Base-by-base conservation (phyloP, 2,329 filamentous ascomycete genomes). In the Calonectria hongkongensis region DNA sequence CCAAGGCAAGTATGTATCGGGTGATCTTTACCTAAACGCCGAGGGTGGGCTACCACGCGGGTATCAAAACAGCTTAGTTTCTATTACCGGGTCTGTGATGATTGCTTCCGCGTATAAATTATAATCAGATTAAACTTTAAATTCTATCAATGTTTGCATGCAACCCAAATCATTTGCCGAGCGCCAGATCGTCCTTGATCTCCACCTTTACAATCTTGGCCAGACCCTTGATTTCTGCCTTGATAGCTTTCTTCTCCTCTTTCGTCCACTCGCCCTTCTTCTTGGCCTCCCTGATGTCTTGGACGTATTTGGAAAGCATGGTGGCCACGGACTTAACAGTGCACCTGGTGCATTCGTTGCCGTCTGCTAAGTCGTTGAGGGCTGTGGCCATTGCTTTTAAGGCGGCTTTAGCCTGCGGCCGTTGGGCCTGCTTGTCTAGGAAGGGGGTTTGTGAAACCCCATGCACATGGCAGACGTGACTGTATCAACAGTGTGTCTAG, bases 231-330 rank as follows among this genome's bases (percentile, higher is more conserved):
- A 41, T 9, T 6, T 60, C 54, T 16, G 12, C 18, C 33, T 60
- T 60, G 12, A 41, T 12, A 5, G 36, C 36, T 33, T 60, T 60
- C n/a, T 43, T 60, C n/a, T 58, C 54, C 13, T 41, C 54, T n/a
- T 60, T 60, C 9, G 33, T 18, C 33, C 33, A 60, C 33, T 25
- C 10, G 13, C 30, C 21, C 2, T 60, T 41, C 21, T 41, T 60
- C 36, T 60, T 41, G 7, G 54, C 54, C 13, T 36, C 36, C 3
- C 5, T 8, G 13, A 41, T 16, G 2, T 27, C 54, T 28, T 27
- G 33, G 1, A 25, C 13, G 21, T 60, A 60, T 27, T n/a, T 41
- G 4, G 33, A 1, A 2, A 41, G 10, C 27, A 60, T 60, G 7
- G 13, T 36, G 15, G 13, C 33, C 4, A 41, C 30, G 1, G 33